Conservation (phyloP, 2,329 filamentous ascomycete genomes). For the Phaeosphaeria sp. region DNA sequence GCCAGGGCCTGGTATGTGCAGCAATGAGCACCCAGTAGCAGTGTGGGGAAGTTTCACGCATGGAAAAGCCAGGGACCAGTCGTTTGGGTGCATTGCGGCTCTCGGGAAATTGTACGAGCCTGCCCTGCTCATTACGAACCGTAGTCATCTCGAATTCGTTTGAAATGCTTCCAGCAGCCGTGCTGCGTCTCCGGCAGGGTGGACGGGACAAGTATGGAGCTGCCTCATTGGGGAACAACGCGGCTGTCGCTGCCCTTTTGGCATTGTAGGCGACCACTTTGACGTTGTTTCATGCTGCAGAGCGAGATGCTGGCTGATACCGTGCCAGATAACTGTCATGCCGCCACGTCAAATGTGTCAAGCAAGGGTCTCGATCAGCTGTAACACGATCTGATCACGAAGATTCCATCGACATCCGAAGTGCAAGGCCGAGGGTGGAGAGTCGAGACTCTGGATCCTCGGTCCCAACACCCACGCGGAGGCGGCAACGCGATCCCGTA, state of each 20-base stretch:
- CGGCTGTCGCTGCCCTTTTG: constrained; percentile 28
- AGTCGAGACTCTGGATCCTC: constrained; percentile 10
- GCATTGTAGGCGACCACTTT: constrained; percentile 27
- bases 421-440: constrained; percentile 14
- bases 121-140: constrained; percentile 20
- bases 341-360: constrained; percentile 23
- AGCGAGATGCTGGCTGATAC: constrained; percentile 12
- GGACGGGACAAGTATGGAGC: constrained; percentile 18
- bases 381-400: constrained; percentile 10
- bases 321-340: constrained; percentile 16
- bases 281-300: constrained; percentile 33
- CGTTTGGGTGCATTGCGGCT: constrained; percentile 33
- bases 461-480: constrained; percentile 7
- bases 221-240: constrained; percentile 33
- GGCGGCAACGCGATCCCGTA: constrained; percentile 14
- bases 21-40: constrained; percentile 29
- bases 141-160: constrained; percentile 43
- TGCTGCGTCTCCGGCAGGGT: constrained; percentile 31
- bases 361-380: constrained; percentile 14
- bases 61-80: constrained; percentile 40
- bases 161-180: constrained; percentile 27
- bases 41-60: constrained; percentile 43
- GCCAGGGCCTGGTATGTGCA: constrained; percentile 22
- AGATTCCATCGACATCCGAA: background rate
- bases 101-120: constrained; percentile 36